These are phyloP conservation scores for Phytophthora pseudosyringae DNA, from an alignment of 352 stramenopile genomes.

Conservation along the genomic window DNA sequence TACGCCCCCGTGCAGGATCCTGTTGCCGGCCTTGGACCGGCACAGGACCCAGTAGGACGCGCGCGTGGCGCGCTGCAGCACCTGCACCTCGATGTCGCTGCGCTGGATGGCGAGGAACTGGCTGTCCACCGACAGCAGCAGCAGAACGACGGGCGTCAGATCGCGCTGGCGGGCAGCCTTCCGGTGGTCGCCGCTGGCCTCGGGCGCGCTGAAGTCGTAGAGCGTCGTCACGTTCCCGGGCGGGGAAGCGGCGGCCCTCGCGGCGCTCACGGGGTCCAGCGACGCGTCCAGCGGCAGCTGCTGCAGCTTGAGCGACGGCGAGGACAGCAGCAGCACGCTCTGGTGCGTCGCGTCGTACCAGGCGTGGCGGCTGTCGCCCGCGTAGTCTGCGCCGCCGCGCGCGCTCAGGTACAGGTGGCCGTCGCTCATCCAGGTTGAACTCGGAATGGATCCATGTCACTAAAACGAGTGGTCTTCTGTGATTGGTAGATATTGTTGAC, in stretches of 20 bases:
- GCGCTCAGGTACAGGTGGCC: slow-evolving; percentile 68
- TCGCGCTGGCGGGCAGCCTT: background rate
- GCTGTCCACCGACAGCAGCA: slow-evolving; percentile 66
- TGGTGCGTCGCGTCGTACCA: slow-evolving; percentile 71
- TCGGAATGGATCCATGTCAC: slow-evolving; percentile 7
- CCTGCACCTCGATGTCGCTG: slow-evolving; percentile 85
- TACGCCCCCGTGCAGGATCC: slow-evolving; percentile 61
- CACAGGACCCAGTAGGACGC: slow-evolving; percentile 77
- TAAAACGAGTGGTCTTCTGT: background rate
- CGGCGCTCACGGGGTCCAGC: slow-evolving; percentile 21
- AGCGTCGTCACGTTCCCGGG: slow-evolving; percentile 32
- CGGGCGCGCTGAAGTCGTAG: slow-evolving; percentile 49
- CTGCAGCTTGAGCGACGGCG: slow-evolving; percentile 38
- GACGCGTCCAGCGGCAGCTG: slow-evolving; percentile 54
- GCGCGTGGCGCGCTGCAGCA: slow-evolving; percentile 53
- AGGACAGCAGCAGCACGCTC: slow-evolving; percentile 58
- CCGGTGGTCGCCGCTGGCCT: slow-evolving; percentile 4
- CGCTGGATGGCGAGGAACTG: slow-evolving; percentile 81
- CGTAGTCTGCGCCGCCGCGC: slow-evolving; percentile 53
- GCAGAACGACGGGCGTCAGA: slow-evolving; percentile 37
- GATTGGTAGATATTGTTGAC: slow-evolving; percentile 3
- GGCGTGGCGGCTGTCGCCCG: slow-evolving; percentile 29
- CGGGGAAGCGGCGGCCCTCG: slow-evolving; percentile 6
- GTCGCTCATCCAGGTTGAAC: slow-evolving; percentile 44
- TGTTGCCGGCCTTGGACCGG: slow-evolving; percentile 67